Conservation (phyloP, 345 rosid species). For the Firmiana major region DNA sequence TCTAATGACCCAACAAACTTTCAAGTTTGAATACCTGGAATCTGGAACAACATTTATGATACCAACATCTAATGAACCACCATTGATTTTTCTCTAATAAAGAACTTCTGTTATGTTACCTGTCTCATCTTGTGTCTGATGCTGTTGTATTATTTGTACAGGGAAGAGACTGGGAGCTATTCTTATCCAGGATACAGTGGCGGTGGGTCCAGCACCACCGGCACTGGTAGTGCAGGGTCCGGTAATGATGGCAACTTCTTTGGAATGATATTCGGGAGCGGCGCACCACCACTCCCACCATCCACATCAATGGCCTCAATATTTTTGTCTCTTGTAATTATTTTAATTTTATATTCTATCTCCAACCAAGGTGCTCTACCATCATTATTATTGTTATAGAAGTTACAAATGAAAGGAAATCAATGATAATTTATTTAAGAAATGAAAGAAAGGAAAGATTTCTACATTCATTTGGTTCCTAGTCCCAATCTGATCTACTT, state of each 20-base stretch:
- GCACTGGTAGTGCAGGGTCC: constrained; percentile 27
- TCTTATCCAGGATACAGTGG: constrained; percentile 46
- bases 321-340: constrained; percentile 40
- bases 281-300: constrained; percentile 27
- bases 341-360: constrained; percentile 37
- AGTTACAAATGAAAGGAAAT: constrained; percentile 3
- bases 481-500: not conserved
- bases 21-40: not conserved
- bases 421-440: not conserved
- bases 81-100: not conserved
- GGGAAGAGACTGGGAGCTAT: constrained; percentile 45
- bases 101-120: not conserved
- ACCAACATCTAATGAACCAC: not conserved
- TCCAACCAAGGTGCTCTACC: constrained; percentile 31
- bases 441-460: not conserved
- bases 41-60: not conserved
- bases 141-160: constrained; percentile 18
- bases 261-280: constrained; percentile 71
- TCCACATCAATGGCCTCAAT: constrained; percentile 22
- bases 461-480: not conserved
- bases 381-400: constrained; percentile 34
- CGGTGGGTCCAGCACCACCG: constrained; percentile 40
- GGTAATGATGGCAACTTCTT: constrained; percentile 35
- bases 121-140: not conserved
- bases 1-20: not conserved